These are phyloP conservation scores for Camellia sinensis DNA, from an alignment of 148 eudicot genomes.

Conservation along the genomic window DNA sequence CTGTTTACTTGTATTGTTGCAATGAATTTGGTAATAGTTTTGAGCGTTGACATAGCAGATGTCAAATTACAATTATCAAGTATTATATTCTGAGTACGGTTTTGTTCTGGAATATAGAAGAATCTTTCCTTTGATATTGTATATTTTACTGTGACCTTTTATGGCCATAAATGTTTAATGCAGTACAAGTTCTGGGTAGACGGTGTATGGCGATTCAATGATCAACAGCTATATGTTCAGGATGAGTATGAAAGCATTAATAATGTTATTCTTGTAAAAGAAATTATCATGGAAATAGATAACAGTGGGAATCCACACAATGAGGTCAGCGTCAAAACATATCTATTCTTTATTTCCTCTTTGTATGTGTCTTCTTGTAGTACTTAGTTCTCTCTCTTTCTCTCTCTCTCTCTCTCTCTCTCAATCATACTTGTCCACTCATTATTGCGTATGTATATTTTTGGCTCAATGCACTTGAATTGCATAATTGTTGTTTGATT, in stretches of 20 bases:
- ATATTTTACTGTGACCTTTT: background rate
- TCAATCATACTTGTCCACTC: background rate
- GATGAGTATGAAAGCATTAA: constrained; percentile 31
- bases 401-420: background rate
- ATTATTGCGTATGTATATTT: background rate
- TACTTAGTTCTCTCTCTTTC: background rate
- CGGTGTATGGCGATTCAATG: constrained; percentile 31
- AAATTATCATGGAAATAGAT: constrained; percentile 15
- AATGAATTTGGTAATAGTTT: background rate
- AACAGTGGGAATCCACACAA: background rate
- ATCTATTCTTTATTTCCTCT: background rate
- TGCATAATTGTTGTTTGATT: constrained; percentile 2
- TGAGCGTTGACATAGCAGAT: background rate
- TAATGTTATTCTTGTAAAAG: constrained; percentile 25
- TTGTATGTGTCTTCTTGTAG: background rate
- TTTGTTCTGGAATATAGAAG: background rate
- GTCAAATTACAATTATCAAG: background rate
- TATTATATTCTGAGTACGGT: background rate
- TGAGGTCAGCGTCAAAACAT: constrained; percentile 12
- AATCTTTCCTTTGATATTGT: background rate
- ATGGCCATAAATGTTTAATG: constrained; percentile 5
- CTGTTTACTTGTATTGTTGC: background rate
- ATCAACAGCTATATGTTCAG: constrained; percentile 15
- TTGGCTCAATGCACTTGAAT: constrained; percentile 9
- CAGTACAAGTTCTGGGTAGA: constrained; percentile 53